These are phyloP conservation scores for Hanseniaspora thailandica DNA, from an alignment of 805 yeast genomes.

Conservation along the genomic window DNA sequence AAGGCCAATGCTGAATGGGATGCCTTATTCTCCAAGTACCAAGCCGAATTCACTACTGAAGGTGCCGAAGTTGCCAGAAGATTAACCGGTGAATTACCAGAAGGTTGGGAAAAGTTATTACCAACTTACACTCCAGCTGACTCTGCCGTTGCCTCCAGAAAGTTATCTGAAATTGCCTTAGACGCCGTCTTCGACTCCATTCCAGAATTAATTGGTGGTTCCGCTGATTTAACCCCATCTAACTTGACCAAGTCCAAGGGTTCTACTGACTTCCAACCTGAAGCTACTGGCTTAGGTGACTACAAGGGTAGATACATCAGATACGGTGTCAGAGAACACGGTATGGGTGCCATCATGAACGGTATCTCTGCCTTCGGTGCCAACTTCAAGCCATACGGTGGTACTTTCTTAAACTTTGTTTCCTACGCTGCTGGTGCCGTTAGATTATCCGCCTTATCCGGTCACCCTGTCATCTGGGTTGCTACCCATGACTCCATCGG, in stretches of 20 bases:
- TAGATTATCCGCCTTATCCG: conserved; percentile 72
- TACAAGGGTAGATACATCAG: conserved; percentile 88
- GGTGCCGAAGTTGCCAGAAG: conserved; percentile 76
- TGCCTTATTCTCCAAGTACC: conserved; percentile 47
- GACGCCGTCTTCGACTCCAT: conserved; percentile 46
- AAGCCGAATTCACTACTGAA: conserved; percentile 57
- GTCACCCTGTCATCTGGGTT: conserved; percentile 74
- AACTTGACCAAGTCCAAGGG: conserved; percentile 81
- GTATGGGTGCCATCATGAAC: conserved; percentile 96
- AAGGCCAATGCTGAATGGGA: conserved; percentile 69
- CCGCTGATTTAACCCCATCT: conserved; percentile 96
- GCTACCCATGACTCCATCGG: conserved; percentile 88
- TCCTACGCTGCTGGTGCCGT: conserved; percentile 80
- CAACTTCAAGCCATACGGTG: conserved; percentile 83
- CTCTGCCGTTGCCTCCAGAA: conserved; percentile 83
- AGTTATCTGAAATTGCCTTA: conserved; percentile 74
- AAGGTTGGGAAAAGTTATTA: conserved; percentile 61
- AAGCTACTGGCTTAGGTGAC: conserved; percentile 65
- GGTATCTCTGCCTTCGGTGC: conserved; percentile 88
- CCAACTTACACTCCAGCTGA: conserved; percentile 74
- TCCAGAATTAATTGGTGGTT: conserved; percentile 93
- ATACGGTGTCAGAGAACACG: conserved; percentile 98
- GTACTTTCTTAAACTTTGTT: conserved; percentile 91
- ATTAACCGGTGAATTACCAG: conserved; percentile 65
- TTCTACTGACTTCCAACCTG: conserved; percentile 88